phyloP scores from a whole-genome alignment of 371 early-diverging fungal species.

The Mortierella sp. region DNA sequence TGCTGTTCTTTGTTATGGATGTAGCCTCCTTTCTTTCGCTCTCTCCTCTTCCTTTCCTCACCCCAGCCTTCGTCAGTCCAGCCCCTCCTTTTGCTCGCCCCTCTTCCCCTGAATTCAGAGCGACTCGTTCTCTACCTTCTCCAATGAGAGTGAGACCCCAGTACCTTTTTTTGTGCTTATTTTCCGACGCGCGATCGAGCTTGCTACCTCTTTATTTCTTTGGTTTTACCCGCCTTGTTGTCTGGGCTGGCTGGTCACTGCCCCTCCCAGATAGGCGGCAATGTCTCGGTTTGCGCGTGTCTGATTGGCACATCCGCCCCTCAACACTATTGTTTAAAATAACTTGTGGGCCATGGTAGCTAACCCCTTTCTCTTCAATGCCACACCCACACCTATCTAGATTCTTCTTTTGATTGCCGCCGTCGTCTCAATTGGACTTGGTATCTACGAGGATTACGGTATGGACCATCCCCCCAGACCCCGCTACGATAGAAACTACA shows the following conservation, averaged over 20 bases:
- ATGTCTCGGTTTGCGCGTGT: conserved; percentile 1
- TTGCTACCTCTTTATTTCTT: background rate
- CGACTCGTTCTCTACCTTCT: background rate
- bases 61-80: background rate
- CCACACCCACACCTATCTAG: conserved; percentile 33
- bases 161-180: background rate
- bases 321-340: background rate
- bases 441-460: conserved; percentile 85
- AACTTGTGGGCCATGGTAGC: background rate
- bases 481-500: conserved; percentile 41
- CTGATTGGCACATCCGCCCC: background rate
- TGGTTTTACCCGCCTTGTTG: background rate
- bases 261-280: background rate
- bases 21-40: background rate
- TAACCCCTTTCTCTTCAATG: background rate
- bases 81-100: background rate
- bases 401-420: conserved; percentile 87
- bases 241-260: background rate
- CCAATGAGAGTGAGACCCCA: background rate
- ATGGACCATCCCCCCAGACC: conserved; percentile 54
- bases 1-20: background rate
- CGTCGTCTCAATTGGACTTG: conserved; percentile 85
- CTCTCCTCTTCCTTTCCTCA: background rate
- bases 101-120: background rate
- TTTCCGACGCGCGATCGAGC: conserved; percentile 1